Base-by-base conservation (phyloP, 2,329 filamentous ascomycete genomes). In the Penicillium palitans region DNA sequence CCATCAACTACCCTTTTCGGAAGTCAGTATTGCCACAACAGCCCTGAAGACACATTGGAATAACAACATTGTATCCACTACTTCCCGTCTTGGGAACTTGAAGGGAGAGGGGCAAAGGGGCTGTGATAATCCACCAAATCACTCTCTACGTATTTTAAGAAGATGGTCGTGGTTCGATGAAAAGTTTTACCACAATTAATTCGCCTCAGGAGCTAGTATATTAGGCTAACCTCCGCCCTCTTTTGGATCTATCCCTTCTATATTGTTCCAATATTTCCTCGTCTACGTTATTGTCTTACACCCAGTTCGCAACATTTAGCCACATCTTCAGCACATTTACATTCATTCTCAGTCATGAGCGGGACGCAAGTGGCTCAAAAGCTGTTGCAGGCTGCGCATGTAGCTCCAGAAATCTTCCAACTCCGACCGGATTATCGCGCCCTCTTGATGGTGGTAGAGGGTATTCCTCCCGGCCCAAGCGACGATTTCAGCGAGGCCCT, bases 401-500 rank as follows among this genome's bases (percentile, higher is more conserved):
- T 66, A 21, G 57, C 57, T 9, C 49, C 62, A 10, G 67, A 73
- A 27, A 66, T 76, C 31, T 76, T 76, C 49, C 48, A 66, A 13
- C 62, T 78, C 0, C 72, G 72, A 1, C 72, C 73, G 0, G 75
- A 76, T 55, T 76, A 78, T 48, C 73, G 74, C 42, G 73, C 65
- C 2, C 68, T 78, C 6, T 52, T 78, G 1, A 66, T 77, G 37
- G 66, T 73, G 1, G 68, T 73, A 6, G 68, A 70, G 24, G 66
- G 66, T 37, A 72, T 76, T 6, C 65, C 71, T 7, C 60, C 68
- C 2, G 69, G 71, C 5, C 67, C 73, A 27, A 74, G 70, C 59
- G 70, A 77, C 47, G 53, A 60, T 1, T 44, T 48, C 13, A 74
- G 70, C 53, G 71, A 75, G 52, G 48, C 61, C 4, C 60, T 75